phyloP scores from a whole-genome alignment of 1,139 yeast species.

The Saccharomycopsis crataegensis region DNA sequence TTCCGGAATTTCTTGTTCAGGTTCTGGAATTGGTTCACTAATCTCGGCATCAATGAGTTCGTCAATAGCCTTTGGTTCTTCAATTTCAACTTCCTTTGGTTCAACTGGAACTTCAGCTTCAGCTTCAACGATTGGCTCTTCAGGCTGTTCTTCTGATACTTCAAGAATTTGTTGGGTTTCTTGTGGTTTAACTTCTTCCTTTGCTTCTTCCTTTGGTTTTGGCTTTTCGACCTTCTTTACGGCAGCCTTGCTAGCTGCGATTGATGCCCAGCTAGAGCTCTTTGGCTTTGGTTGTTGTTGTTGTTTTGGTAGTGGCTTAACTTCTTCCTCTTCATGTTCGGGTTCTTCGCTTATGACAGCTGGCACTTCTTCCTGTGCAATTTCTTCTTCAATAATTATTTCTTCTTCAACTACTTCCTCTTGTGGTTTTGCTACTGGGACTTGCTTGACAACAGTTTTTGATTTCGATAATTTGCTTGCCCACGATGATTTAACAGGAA shows the following conservation, averaged over 20 bases:
- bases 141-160: slow-evolving; percentile 1
- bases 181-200: slow-evolving; percentile 20
- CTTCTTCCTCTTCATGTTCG: too few species aligned
- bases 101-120: neutral
- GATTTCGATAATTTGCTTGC: slow-evolving; percentile 22
- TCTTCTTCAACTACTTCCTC: too few species aligned
- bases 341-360: too few species aligned
- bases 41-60: slow-evolving; percentile 1
- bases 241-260: slow-evolving; percentile 37
- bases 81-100: neutral
- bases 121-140: slow-evolving; percentile 15
- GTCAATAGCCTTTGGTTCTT: slow-evolving; percentile 5
- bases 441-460: slow-evolving; percentile 18
- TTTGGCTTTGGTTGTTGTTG: slow-evolving; percentile 18
- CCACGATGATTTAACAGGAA: slow-evolving; percentile 23
- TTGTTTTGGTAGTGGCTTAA: neutral
- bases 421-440: slow-evolving; percentile 7
- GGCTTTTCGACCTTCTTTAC: slow-evolving; percentile 25
- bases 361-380: too few species aligned
- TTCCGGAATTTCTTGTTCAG: slow-evolving; percentile 18
- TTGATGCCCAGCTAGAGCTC: slow-evolving; percentile 45
- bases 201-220: slow-evolving; percentile 12
- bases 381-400: too few species aligned
- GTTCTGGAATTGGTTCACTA: neutral
- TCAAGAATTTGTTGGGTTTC: neutral